Evolutionary conservation across 352 stramenopile species (phyloP).

Genomic region (Globisporangium acanthophoron): DNA sequence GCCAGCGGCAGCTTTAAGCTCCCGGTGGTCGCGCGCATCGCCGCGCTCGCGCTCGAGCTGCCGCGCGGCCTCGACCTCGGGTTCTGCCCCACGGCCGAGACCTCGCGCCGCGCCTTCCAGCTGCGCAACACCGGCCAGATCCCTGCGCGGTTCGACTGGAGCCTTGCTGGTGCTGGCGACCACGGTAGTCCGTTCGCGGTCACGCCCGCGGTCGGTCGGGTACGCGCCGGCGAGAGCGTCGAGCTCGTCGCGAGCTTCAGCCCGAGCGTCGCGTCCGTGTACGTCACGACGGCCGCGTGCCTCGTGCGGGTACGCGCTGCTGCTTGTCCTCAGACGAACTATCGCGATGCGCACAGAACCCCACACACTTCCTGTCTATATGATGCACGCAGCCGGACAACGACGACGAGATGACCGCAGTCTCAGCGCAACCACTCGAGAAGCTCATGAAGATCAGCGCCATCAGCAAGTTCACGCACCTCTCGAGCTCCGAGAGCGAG

Average conservation of each 20-base stretch:
- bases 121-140: constrained; percentile 89
- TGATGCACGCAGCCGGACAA: constrained; percentile 21
- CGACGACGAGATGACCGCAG: constrained; percentile 13
- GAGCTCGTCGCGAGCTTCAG: constrained; percentile 73
- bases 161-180: constrained; percentile 47
- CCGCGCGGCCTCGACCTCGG: constrained; percentile 79
- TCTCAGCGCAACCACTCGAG: constrained; percentile 17
- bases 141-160: constrained; percentile 82
- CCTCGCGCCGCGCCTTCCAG: constrained; percentile 55
- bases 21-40: constrained; percentile 79
- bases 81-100: constrained; percentile 87
- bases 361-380: not conserved
- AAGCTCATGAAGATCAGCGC: constrained; percentile 81
- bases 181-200: constrained; percentile 77
- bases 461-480: constrained; percentile 88
- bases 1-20: constrained; percentile 81
- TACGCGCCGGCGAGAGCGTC: constrained; percentile 56
- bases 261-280: constrained; percentile 73
- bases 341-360: not conserved
- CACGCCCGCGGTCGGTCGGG: constrained; percentile 51
- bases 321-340: constrained; percentile 4
- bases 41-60: constrained; percentile 53
- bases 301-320: constrained; percentile 40
- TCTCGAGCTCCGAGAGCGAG: constrained; percentile 71
- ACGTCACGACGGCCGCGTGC: constrained; percentile 75